Evolutionary conservation across 108 stramenopile genomes (phyloP), one percentile per base, ranked within the genome.

Genomic region (Pseudonitzschia delicatissima): DNA sequence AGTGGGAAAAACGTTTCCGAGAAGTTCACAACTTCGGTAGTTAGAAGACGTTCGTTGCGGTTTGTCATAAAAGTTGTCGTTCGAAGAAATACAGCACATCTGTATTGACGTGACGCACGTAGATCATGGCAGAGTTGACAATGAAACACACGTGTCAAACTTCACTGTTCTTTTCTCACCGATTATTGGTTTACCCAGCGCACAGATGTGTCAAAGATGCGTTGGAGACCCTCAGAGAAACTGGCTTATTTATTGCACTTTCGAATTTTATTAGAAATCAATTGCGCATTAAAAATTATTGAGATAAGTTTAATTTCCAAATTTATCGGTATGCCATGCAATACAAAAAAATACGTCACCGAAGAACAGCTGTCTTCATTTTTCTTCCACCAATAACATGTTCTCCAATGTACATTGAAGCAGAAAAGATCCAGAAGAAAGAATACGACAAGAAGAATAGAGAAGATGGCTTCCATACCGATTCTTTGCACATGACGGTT

Each of bases 61-160:
- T n/a, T n/a, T n/a, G n/a, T n/a, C n/a, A n/a, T n/a, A n/a, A n/a
- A n/a, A n/a, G n/a, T n/a, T n/a, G n/a, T n/a, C n/a, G n/a, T n/a
- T n/a, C n/a, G n/a, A n/a, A n/a, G n/a, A n/a, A 45, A 48, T 48
- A 48, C 47, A 48, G 47, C 47, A 21, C 47, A 48, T 48, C 20
- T 48, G 7, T 8, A 17, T 48, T 48, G 21, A 21, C 47, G 47
- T 48, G 47, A 48, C 47, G 47, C 47, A 48, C 47, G 20, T 48
- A 23, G 47, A 48, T 48, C 47, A 48, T 48, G 7, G 1, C 7
- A 48, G 47, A 48, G 2, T 21, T 21, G 20, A 48, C 47, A 8
- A 48, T 8, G 7, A 48, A 48, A 48, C 45, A 48, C 47, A 48
- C 47, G 47, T 48, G 47, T 48, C 47, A 23, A 48, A 8, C 3